These are phyloP conservation scores for Vigna angularis DNA, from an alignment of 306 rosid species.

Conservation along the genomic window DNA sequence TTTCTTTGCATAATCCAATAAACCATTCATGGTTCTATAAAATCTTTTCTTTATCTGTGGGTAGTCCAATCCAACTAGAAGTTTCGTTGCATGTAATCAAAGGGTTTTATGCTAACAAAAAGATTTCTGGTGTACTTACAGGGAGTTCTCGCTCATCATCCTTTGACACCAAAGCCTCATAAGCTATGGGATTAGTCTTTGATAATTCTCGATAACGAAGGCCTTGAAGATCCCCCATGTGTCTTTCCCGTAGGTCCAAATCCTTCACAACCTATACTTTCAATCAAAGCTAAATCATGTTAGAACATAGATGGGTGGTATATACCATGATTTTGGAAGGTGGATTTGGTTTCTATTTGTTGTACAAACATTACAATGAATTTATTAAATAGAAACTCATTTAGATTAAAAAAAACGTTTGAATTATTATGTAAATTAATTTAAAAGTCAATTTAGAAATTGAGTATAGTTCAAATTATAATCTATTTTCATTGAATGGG, in stretches of 20 bases:
- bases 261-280: constrained; percentile 70
- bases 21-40: background rate
- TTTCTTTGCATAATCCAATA: constrained; percentile 62
- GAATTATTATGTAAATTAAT: too few relatives aligned
- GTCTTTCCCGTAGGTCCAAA: constrained; percentile 73
- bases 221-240: constrained; percentile 88
- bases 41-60: background rate
- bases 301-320: background rate
- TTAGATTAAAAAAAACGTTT: too few relatives aligned
- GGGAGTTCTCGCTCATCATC: constrained; percentile 67
- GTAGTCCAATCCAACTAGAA: background rate
- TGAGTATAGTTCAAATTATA: too few relatives aligned
- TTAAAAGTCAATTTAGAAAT: too few relatives aligned
- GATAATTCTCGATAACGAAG: constrained; percentile 52
- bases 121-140: constrained; percentile 51
- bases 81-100: background rate
- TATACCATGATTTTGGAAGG: too few relatives aligned
- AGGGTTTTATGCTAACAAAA: background rate
- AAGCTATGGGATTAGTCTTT: constrained; percentile 55
- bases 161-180: constrained; percentile 59
- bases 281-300: background rate
- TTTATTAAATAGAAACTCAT: too few relatives aligned
- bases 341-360: too few relatives aligned
- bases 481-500: too few relatives aligned
- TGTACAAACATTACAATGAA: too few relatives aligned